phyloP scores from a whole-genome alignment of 2,329 filamentous ascomycete genomes.

The Fusarium pilosicola region DNA sequence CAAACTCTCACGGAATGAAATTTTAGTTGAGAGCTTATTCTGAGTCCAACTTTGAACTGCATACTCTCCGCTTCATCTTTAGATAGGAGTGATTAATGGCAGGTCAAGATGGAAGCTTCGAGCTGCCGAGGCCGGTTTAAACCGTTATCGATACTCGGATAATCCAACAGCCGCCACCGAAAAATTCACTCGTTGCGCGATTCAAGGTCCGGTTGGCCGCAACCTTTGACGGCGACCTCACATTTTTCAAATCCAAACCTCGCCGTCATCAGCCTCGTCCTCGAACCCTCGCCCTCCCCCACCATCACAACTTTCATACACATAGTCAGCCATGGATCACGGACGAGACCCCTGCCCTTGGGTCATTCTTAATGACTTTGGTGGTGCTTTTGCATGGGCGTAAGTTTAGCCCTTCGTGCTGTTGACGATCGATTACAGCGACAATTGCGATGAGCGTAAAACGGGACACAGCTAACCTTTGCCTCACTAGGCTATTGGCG shows the following conservation, averaged over 20 bases:
- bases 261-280: constrained; percentile 23
- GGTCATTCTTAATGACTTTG: constrained; percentile 97
- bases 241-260: constrained; percentile 34
- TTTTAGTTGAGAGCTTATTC: not conserved
- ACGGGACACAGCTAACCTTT: constrained; percentile 26
- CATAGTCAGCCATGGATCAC: constrained; percentile 78
- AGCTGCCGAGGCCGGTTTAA: constrained; percentile 22
- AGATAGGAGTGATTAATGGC: not conserved
- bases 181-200: constrained; percentile 28
- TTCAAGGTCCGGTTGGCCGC: constrained; percentile 23
- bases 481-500: constrained; percentile 70
- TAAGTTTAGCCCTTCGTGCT: constrained; percentile 58
- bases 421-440: not conserved
- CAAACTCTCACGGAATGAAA: not conserved
- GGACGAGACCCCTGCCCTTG: constrained; percentile 95
- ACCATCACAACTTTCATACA: constrained; percentile 4
- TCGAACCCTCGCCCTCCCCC: constrained; percentile 5
- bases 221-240: constrained; percentile 35
- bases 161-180: constrained; percentile 21
- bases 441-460: constrained; percentile 1
- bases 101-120: constrained; percentile 17
- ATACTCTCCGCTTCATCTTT: not conserved
- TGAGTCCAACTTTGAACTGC: not conserved
- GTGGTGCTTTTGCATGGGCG: constrained; percentile 95
- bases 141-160: constrained; percentile 13